These are phyloP conservation scores for Rosa rugosa DNA, from an alignment of 306 rosid species.

Conservation along the genomic window DNA sequence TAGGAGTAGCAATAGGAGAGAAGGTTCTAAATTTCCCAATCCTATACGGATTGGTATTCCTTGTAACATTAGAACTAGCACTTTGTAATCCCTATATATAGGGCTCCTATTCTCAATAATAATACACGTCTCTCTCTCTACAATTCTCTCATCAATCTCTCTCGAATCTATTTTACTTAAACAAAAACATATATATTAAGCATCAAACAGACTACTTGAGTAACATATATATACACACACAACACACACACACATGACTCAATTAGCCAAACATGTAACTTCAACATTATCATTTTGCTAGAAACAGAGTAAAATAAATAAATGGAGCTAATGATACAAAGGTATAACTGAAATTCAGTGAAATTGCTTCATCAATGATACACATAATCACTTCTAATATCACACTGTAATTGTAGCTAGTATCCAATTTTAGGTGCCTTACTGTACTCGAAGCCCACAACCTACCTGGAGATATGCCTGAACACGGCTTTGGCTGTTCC, in stretches of 20 bases:
- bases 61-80: too few relatives aligned
- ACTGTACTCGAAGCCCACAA: not conserved
- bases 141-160: too few relatives aligned
- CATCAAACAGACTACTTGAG: not conserved
- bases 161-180: too few relatives aligned
- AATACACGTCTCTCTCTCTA: too few relatives aligned
- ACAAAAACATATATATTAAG: not conserved
- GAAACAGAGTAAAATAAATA: not conserved
- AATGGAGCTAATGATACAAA: not conserved
- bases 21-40: too few relatives aligned
- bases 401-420: not conserved
- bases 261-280: not conserved
- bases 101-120: too few relatives aligned
- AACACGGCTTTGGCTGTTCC: slow-evolving; percentile 56
- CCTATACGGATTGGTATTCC: too few relatives aligned
- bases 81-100: too few relatives aligned
- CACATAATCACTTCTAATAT: not conserved
- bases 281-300: not conserved
- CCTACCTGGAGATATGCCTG: slow-evolving; percentile 79
- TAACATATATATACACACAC: not conserved
- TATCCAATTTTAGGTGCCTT: not conserved
- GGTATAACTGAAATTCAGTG: not conserved
- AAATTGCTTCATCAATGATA: not conserved
- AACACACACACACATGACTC: too few relatives aligned
- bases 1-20: too few relatives aligned